Percentiles rank a stretch among this genome's conserved stretches.
Conservation (phyloP, 352 stramenopile species). For the Globisporangium camurandrum region DNA sequence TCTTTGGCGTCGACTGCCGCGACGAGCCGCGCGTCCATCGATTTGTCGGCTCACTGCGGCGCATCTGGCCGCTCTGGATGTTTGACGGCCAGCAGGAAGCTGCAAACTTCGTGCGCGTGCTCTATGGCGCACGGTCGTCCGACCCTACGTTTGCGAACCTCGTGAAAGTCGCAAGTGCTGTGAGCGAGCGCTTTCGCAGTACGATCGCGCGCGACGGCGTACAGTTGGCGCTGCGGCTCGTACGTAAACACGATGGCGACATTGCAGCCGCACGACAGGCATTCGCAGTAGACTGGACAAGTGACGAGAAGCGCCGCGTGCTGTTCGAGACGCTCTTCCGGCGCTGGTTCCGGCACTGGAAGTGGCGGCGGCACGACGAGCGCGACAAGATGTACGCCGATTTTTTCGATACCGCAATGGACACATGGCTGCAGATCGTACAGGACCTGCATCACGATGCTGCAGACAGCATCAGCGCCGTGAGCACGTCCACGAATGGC, state of each 20-base stretch:
- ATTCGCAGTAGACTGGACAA: slow-evolving; percentile 25
- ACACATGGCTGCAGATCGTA: slow-evolving; percentile 50
- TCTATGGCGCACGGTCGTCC: slow-evolving; percentile 51
- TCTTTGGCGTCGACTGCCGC: slow-evolving; percentile 50
- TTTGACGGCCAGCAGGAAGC: slow-evolving; percentile 55
- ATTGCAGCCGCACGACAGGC: slow-evolving; percentile 22
- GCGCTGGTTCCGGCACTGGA: slow-evolving; percentile 35
- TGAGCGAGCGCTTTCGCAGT: slow-evolving; percentile 38
- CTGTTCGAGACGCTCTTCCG: slow-evolving; percentile 32
- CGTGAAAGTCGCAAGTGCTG: slow-evolving; percentile 41
- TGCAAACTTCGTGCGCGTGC: slow-evolving; percentile 47
- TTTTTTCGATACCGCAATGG: slow-evolving; percentile 59
- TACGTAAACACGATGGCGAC: slow-evolving; percentile 25
- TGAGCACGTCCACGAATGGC: background rate
- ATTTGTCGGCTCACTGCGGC: slow-evolving; percentile 36
- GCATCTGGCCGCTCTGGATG: slow-evolving; percentile 76
- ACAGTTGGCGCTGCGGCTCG: slow-evolving; percentile 26
- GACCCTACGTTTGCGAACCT: slow-evolving; percentile 56
- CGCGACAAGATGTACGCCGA: slow-evolving; percentile 28
- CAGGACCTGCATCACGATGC: slow-evolving; percentile 24
- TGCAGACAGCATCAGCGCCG: background rate
- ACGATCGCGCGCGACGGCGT: slow-evolving; percentile 35
- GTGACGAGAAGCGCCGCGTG: slow-evolving; percentile 34
- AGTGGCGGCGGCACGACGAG: slow-evolving; percentile 15
- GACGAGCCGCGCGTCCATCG: slow-evolving; percentile 62